phyloP scores from a whole-genome alignment of 495 filamentous ascomycete species.

The Podospora sp. region DNA sequence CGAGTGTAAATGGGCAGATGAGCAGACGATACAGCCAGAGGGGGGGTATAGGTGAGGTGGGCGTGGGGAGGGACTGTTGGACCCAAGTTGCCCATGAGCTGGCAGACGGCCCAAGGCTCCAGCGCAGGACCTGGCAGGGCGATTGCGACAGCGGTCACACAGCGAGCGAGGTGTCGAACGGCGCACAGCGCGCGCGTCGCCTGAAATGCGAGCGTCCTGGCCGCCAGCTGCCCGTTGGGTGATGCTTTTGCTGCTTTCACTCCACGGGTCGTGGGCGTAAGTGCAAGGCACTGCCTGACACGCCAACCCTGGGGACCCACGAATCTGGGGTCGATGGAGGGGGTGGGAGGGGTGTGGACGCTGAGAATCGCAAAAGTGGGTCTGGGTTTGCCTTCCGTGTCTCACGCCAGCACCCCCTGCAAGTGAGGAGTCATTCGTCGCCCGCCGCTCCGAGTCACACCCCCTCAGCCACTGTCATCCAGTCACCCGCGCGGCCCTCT shows the following conservation, averaged over 20 bases:
- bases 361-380: not conserved
- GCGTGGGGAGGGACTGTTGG: not conserved
- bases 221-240: slow-evolving; percentile 2
- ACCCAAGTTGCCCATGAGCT: slow-evolving; percentile 12
- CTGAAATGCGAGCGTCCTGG: slow-evolving; percentile 18
- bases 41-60: slow-evolving; percentile 8
- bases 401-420: slow-evolving; percentile 13
- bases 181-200: slow-evolving; percentile 31
- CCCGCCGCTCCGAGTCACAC: slow-evolving; percentile 29
- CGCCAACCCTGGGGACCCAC: slow-evolving; percentile 20
- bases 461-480: slow-evolving; percentile 20
- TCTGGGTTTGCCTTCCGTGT: slow-evolving; percentile 17
- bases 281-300: slow-evolving; percentile 17
- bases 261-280: slow-evolving; percentile 2
- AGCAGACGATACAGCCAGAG: slow-evolving; percentile 7
- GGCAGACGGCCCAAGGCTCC: slow-evolving; percentile 22
- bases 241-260: slow-evolving; percentile 16
- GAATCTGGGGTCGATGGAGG: slow-evolving; percentile 30
- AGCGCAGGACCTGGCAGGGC: slow-evolving; percentile 23
- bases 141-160: slow-evolving; percentile 37
- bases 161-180: slow-evolving; percentile 14
- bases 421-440: slow-evolving; percentile 30
- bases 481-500: not conserved
- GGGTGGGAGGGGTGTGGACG: not conserved
- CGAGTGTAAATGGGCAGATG: slow-evolving; percentile 18